Percentiles rank a stretch among this genome's conserved stretches.
phyloP scores from a whole-genome alignment of 2,329 filamentous ascomycete species.

The Pseudocercospora musae region DNA sequence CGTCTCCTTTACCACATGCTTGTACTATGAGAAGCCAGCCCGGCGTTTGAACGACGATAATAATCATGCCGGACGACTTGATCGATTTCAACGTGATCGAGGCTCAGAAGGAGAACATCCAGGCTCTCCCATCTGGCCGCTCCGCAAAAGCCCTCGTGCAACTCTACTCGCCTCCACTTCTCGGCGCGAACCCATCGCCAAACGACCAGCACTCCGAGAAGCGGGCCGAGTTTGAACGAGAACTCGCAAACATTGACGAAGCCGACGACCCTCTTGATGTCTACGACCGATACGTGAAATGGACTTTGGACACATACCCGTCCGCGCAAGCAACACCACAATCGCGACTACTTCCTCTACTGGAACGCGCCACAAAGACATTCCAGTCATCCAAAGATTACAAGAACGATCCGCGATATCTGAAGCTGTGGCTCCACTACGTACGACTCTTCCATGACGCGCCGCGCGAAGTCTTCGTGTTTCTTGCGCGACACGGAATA shows the following conservation, averaged over 20 bases:
- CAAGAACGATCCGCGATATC: constrained; percentile 90
- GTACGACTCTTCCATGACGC: constrained; percentile 88
- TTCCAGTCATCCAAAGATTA: constrained; percentile 85
- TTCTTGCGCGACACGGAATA: constrained; percentile 81
- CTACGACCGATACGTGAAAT: constrained; percentile 94
- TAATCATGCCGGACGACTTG: constrained; percentile 42
- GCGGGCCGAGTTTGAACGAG: constrained; percentile 80
- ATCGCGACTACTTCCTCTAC: constrained; percentile 81
- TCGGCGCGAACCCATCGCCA: constrained; percentile 45
- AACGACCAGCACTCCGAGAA: constrained; percentile 74
- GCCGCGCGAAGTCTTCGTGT: constrained; percentile 90
- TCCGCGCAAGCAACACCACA: constrained; percentile 87
- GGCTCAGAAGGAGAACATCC: constrained; percentile 96
- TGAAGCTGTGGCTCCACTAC: constrained; percentile 92
- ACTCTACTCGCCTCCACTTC: constrained; percentile 61
- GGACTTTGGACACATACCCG: constrained; percentile 93
- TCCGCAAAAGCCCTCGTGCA: constrained; percentile 86
- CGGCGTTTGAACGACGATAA: constrained; percentile 20
- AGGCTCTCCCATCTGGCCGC: constrained; percentile 80
- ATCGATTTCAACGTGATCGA: constrained; percentile 87
- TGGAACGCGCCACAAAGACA: constrained; percentile 88
- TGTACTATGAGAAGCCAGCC: constrained; percentile 9
- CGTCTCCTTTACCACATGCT: background rate
- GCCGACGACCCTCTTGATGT: constrained; percentile 93
- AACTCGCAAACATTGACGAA: constrained; percentile 73